Base-by-base conservation (phyloP, 345 rosid genomes). In the Citrus maxima region DNA sequence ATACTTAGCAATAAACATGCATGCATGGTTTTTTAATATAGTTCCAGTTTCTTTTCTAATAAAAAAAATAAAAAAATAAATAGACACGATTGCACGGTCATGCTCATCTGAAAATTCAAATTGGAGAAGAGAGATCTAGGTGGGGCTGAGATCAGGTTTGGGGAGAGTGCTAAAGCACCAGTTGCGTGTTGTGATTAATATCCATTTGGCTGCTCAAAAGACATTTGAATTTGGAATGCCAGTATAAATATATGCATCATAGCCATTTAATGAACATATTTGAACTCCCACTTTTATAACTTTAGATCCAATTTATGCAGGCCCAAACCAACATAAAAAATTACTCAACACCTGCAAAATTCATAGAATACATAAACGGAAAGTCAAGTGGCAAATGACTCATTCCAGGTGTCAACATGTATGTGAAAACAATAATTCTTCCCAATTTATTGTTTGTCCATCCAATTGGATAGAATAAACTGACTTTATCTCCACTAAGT, bases 371-470 rank as follows among this genome's bases (percentile, higher is more conserved):
- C 58, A 54, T 54, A 60, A 28, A 84, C 46, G n/a, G 63, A n/a
- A 40, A 71, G 32, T 30, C 86, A 51, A 58, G 22, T 12, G 9
- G 59, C 80, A 27, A 77, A 51, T 54, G 82, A 77, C 56, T 58
- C 78, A n/a, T 16, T 70, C 3, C 84, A 83, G 85, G 79, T 40
- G 70, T 75, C 88, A 69, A 66, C 89, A 81, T 80, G 91, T 89
- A 81, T 70, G 80, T 68, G 40, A 73, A 79, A 74, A 68, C 40
- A 25, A 18, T 54, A 54, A 65, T 60, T 24, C 35, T 58, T 37
- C 42, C 24, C 10, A 27, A 58, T 10, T 70, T 59, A 24, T 22
- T 38, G 46, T 18, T 58, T 59, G 34, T 28, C 22, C 30, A 49
- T 70, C 42, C 27, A 9, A 27, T 49, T 27, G 16, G 40, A 67